These are phyloP conservation scores for Trypanosoma brucei DNA, from an alignment of 208 protist genomes.

Conservation along the genomic window DNA sequence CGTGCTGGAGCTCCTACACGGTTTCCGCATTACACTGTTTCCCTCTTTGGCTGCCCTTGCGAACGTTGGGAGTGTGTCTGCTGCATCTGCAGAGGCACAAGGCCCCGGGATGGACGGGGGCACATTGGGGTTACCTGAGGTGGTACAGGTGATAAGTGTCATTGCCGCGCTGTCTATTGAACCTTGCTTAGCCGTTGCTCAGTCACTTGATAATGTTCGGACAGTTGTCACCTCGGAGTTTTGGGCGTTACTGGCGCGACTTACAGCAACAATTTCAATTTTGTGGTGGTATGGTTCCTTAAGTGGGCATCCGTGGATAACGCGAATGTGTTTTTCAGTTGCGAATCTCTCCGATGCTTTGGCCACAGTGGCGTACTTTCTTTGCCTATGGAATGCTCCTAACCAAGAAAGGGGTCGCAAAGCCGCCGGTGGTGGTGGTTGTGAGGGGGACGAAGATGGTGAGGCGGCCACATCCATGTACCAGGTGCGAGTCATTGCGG, in stretches of 20 bases:
- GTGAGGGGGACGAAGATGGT: background rate
- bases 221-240: slow-evolving; percentile 69
- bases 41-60: slow-evolving; percentile 19
- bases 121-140: slow-evolving; percentile 34
- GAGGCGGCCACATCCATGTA: slow-evolving; percentile 14
- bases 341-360: slow-evolving; percentile 54
- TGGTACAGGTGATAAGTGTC: slow-evolving; percentile 41
- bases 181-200: slow-evolving; percentile 61
- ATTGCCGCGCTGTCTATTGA: slow-evolving; percentile 42
- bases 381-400: slow-evolving; percentile 23
- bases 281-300: slow-evolving; percentile 19
- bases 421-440: background rate
- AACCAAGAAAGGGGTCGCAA: background rate
- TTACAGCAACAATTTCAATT: slow-evolving; percentile 37
- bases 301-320: slow-evolving; percentile 22
- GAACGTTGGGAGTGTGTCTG: background rate
- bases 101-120: no score
- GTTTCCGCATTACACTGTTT: slow-evolving; percentile 17
- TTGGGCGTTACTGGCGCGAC: slow-evolving; percentile 39
- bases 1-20: slow-evolving; percentile 25
- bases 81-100: background rate
- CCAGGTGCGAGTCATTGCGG: slow-evolving; percentile 24
- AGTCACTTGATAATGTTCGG: slow-evolving; percentile 59
- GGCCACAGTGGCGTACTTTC: slow-evolving; percentile 45
- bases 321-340: slow-evolving; percentile 52